Evolutionary conservation across 768 basidiomycete genomes (phyloP), one percentile per base, ranked within the genome.

Genomic region (Kwoniella botswanensis): DNA sequence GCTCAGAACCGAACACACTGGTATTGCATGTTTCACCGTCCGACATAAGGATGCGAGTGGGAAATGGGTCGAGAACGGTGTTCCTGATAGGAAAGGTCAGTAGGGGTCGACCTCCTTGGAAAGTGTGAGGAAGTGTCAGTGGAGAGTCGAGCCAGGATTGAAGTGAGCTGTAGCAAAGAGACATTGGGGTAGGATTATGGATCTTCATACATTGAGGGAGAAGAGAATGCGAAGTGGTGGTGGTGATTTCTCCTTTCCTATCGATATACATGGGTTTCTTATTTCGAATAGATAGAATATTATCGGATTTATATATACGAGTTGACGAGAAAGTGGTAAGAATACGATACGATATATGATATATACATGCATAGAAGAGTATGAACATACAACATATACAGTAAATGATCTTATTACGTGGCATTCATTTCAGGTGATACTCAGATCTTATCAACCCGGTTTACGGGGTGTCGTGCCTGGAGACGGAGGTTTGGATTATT

Each of bases 1-100:
- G 0, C 35, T 1, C 53, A 93, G 98, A 84, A 96, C 93, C 67
- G 88, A 94, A 70, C 91, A 91, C 84, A 87, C 96, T 71, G 96
- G 96, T 13, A 93, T 97, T 76, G 96, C 93, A 1, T 98, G 94
- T 85, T 94, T 97, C 79, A 93, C 92, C 17, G 94, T 97, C 56
- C 86, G 90, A 65, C 94, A 92, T 86, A 92, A 89, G 87, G 93
- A 93, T 56, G 74, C 61, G 18, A 74, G 74, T 50, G 82, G 82
- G 24, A 72, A 79, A 24, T 83, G 82, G 82, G 82, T 83, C 4
- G 78, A 81, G 65, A 83, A 81, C 50, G 76, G 72, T n/a, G 59
- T 43, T 12, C n/a, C 41, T 15, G 76, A 80, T 55, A 66, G 71
- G 62, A 79, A 76, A 70, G 71, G 43, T 63, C 66, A 74, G 65